Percentiles rank a stretch among this genome's conserved stretches.
These are phyloP conservation scores for Coccomyxa subellipsoidea DNA, from an alignment of 163 green algal species.

Conservation along the genomic window DNA sequence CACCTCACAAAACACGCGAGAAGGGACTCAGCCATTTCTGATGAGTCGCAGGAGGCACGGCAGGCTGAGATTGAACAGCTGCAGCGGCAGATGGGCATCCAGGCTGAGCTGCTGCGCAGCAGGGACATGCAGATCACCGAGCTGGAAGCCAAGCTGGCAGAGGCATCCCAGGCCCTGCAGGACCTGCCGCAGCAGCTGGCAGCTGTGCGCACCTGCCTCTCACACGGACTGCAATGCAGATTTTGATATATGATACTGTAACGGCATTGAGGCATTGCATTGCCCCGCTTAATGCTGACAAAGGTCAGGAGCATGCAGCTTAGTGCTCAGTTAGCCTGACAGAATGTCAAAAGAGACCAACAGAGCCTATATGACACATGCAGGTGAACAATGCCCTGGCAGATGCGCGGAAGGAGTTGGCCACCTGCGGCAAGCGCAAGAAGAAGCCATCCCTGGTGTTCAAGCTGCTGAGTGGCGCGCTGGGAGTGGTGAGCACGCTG, in stretches of 20 bases:
- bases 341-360: no score
- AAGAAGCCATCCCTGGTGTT: background rate
- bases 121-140: background rate
- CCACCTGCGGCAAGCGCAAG: background rate
- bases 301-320: no score
- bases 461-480: background rate
- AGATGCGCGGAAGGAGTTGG: background rate
- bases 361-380: background rate
- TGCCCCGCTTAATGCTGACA: no score
- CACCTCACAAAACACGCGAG: background rate
- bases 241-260: no score
- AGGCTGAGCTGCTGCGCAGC: background rate
- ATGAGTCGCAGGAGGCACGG: background rate
- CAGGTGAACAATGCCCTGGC: background rate
- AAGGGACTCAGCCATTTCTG: background rate
- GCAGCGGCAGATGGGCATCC: background rate
- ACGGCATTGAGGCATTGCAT: no score
- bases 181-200: background rate
- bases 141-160: background rate
- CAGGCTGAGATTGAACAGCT: background rate
- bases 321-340: no score
- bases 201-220: background rate
- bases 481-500: background rate
- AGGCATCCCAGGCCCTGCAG: background rate
- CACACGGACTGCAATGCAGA: no score